These are phyloP conservation scores for Bipolaris bicolor DNA, from an alignment of 2,329 filamentous ascomycete genomes.

Conservation along the genomic window DNA sequence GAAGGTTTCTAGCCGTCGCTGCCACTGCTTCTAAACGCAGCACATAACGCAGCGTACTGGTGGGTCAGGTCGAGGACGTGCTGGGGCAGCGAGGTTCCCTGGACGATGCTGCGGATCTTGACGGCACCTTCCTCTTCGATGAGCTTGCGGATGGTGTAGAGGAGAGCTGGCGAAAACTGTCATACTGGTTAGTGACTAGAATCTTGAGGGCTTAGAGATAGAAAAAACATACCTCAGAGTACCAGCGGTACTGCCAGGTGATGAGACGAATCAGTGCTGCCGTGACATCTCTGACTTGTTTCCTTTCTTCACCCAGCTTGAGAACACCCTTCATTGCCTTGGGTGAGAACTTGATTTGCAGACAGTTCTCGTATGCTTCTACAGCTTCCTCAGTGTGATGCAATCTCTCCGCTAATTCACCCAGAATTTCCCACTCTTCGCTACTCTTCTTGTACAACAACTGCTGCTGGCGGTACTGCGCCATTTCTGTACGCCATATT, in stretches of 20 bases:
- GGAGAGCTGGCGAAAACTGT: conserved; percentile 86
- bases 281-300: conserved; percentile 80
- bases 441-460: conserved; percentile 96
- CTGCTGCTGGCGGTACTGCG: conserved; percentile 90
- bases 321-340: conserved; percentile 89
- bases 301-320: conserved; percentile 75
- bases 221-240: conserved; percentile 73
- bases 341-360: conserved; percentile 87
- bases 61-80: conserved; percentile 93
- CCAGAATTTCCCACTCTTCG: conserved; percentile 97
- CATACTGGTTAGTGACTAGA: conserved; percentile 1
- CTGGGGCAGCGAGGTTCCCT: conserved; percentile 92
- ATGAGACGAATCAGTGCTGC: conserved; percentile 88
- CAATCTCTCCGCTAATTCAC: conserved; percentile 86
- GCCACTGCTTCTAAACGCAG: conserved; percentile 92
- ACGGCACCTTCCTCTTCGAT: conserved; percentile 98
- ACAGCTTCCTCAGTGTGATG: conserved; percentile 91
- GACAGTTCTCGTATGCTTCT: conserved; percentile 89
- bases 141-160: conserved; percentile 85
- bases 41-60: conserved; percentile 92
- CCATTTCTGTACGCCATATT: conserved; percentile 98
- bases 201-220: too few relatives aligned
- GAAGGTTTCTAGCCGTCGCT: conserved; percentile 70
- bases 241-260: conserved; percentile 99
- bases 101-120: conserved; percentile 95